phyloP scores from a whole-genome alignment of 2,329 filamentous ascomycete species.

The Leptographium wingfieldii region DNA sequence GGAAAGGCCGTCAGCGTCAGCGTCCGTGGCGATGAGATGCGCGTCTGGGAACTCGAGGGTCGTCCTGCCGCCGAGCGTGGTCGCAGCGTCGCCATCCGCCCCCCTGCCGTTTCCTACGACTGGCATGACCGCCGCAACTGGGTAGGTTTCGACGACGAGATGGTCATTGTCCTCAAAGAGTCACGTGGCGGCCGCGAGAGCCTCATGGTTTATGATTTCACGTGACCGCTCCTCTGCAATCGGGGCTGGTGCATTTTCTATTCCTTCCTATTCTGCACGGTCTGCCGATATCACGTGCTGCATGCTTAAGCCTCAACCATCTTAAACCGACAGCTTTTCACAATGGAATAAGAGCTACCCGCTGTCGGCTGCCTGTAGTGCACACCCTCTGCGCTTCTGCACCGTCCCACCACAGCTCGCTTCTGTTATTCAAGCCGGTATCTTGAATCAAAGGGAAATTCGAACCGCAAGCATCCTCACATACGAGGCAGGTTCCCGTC shows the following conservation, averaged over 20 bases:
- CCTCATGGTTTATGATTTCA: constrained; percentile 80
- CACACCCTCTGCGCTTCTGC: too few relatives aligned
- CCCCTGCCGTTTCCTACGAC: constrained; percentile 15
- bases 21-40: constrained; percentile 61
- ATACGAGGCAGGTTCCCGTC: not conserved
- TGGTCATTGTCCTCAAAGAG: constrained; percentile 76
- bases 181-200: constrained; percentile 54
- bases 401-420: not conserved
- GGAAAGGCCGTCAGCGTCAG: constrained; percentile 89
- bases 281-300: too few relatives aligned
- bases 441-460: not conserved
- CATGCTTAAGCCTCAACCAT: too few relatives aligned
- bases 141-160: constrained; percentile 84
- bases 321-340: too few relatives aligned
- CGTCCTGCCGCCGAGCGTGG: constrained; percentile 19
- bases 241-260: too few relatives aligned
- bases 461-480: not conserved
- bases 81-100: constrained; percentile 37
- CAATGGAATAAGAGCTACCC: too few relatives aligned
- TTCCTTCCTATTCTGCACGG: too few relatives aligned
- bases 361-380: too few relatives aligned
- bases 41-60: constrained; percentile 83
- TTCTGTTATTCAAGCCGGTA: not conserved
- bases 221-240: constrained; percentile 25
- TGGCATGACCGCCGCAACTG: constrained; percentile 44